These are phyloP conservation scores for Saccharomyces hybrid DNA, from an alignment of 1,139 yeast genomes.

Conservation along the genomic window DNA sequence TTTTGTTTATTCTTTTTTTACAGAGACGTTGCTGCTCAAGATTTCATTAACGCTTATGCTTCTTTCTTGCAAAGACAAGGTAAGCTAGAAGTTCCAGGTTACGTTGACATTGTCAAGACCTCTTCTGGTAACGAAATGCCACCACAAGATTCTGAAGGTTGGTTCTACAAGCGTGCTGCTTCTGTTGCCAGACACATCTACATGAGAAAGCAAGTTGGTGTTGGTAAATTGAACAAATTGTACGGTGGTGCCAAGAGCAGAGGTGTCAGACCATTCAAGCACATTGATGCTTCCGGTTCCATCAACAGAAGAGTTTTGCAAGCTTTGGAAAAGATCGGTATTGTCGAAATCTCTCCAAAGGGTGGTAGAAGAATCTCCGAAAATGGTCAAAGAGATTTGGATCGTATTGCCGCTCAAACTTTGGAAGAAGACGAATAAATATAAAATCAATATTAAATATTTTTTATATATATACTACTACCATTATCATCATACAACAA, in stretches of 20 bases:
- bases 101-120: constrained; percentile 99
- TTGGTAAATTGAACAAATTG: constrained; percentile 96
- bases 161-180: constrained; percentile 99
- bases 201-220: constrained; percentile 99
- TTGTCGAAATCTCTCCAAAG: constrained; percentile 90
- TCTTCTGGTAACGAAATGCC: constrained; percentile 98
- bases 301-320: constrained; percentile 97
- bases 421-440: constrained; percentile 78
- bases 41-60: constrained; percentile 98
- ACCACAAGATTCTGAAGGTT: constrained; percentile 98
- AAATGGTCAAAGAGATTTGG: constrained; percentile 99
- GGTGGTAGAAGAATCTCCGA: constrained; percentile 99
- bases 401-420: constrained; percentile 99
- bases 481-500: neutral
- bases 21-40: constrained; percentile 99
- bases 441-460: neutral
- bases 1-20: constrained; percentile 24
- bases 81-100: constrained; percentile 98
- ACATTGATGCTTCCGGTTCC: constrained; percentile 98
- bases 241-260: constrained; percentile 99
- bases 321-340: constrained; percentile 97
- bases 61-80: constrained; percentile 99
- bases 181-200: constrained; percentile 99
- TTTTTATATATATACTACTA: neutral
- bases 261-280: constrained; percentile 98